A percentile compares a stretch with the other conserved stretches of the same genome.
Conservation (phyloP, 108 stramenopile genomes). For the Aurantiochytrium sp. region DNA sequence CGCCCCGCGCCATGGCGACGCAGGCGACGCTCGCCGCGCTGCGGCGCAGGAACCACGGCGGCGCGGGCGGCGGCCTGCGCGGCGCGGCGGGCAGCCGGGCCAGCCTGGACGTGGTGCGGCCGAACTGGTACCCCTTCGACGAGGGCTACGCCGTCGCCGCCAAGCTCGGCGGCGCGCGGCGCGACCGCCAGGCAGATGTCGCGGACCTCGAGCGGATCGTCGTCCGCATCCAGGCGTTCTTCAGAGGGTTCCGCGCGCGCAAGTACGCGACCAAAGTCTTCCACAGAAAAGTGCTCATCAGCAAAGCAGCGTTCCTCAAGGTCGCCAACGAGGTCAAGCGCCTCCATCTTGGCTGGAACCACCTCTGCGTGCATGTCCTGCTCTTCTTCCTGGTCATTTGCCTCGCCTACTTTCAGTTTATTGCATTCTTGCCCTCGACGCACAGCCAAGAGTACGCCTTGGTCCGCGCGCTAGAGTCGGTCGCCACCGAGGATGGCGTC, state of each 20-base stretch:
- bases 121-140: neutral
- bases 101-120: neutral
- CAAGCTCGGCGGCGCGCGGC: neutral
- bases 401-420: neutral
- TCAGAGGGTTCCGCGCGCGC: neutral
- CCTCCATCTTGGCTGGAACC: neutral
- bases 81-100: neutral
- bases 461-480: neutral
- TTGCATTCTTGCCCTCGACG: neutral
- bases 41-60: no score
- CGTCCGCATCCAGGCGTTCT: neutral
- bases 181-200: neutral
- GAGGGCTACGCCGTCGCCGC: neutral
- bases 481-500: neutral
- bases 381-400: neutral
- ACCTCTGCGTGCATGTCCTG: neutral
- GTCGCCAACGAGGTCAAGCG: neutral
- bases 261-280: conserved; percentile 16
- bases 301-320: neutral
- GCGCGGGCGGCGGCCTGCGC: neutral
- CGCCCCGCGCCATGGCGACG: neutral
- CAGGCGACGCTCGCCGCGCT: neutral
- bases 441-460: neutral
- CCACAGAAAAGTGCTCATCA: neutral
- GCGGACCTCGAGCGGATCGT: neutral